A percentile compares a stretch with the other conserved stretches of the same genome.
phyloP scores from a whole-genome alignment of 306 rosid species.

The Fragaria iinumae region DNA sequence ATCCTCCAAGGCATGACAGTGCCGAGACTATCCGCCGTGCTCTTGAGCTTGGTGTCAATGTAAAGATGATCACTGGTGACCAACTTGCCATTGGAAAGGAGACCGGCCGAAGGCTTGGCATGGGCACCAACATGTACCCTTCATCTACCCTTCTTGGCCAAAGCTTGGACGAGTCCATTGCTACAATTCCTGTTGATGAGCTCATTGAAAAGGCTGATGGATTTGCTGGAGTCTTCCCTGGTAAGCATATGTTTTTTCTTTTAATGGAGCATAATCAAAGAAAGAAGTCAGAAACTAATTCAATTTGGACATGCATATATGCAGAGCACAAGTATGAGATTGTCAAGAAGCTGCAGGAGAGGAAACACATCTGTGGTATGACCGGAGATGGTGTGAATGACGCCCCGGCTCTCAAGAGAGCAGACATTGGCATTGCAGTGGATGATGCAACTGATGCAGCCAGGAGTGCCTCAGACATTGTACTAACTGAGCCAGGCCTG shows the following conservation, averaged over 20 bases:
- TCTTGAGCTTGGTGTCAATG: constrained; percentile 89
- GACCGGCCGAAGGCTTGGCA: constrained; percentile 94
- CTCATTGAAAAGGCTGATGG: constrained; percentile 97
- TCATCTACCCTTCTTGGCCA: constrained; percentile 81
- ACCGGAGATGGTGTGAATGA: constrained; percentile 97
- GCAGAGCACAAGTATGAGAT: constrained; percentile 94
- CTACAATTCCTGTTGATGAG: constrained; percentile 76
- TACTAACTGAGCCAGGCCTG: constrained; percentile 83
- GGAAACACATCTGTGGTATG: constrained; percentile 80
- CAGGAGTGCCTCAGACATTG: constrained; percentile 91
- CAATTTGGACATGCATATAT: neutral
- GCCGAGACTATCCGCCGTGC: constrained; percentile 94
- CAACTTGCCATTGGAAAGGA: constrained; percentile 97
- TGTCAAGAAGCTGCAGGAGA: constrained; percentile 76
- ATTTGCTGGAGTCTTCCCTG: constrained; percentile 95
- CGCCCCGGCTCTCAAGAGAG: constrained; percentile 88
- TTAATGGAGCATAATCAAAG: neutral
- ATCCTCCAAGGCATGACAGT: constrained; percentile 97
- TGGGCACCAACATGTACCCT: constrained; percentile 98
- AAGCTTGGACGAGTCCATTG: constrained; percentile 54
- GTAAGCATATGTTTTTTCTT: constrained; percentile 25
- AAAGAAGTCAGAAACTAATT: neutral
- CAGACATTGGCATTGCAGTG: constrained; percentile 95
- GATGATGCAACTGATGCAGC: constrained; percentile 96
- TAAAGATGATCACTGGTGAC: constrained; percentile 97